phyloP scores from a whole-genome alignment of 164 flowering plant species.

The Macadamia integrifolia region DNA sequence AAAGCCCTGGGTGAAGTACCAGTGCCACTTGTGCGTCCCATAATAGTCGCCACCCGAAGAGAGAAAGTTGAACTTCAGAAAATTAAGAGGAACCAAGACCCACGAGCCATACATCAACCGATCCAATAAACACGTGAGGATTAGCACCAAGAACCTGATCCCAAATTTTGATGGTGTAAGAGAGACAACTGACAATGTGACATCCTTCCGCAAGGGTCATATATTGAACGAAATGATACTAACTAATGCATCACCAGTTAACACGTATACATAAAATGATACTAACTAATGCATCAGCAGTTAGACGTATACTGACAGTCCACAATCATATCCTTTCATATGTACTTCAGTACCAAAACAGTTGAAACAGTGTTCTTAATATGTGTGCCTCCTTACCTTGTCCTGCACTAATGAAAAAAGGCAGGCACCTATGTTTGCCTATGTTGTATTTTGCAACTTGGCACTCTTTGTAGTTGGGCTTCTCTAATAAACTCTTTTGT shows the following conservation, averaged over 20 bases:
- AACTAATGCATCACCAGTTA: neutral
- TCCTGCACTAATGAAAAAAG: no score
- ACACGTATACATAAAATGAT: neutral
- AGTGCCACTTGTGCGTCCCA: conserved; percentile 94
- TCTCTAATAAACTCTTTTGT: no score
- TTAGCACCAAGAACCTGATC: conserved; percentile 63
- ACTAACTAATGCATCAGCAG: neutral
- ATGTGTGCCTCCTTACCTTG: no score
- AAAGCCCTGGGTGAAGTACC: conserved; percentile 92
- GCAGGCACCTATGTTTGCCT: no score
- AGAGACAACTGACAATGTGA: neutral
- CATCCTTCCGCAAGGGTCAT: neutral
- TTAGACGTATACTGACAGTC: no score
- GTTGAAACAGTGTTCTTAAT: no score
- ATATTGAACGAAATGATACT: neutral
- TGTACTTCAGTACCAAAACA: no score
- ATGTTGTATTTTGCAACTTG: no score
- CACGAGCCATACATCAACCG: conserved; percentile 72
- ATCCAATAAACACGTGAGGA: conserved; percentile 57
- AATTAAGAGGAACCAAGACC: conserved; percentile 85
- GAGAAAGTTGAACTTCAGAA: conserved; percentile 82
- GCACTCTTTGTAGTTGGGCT: no score
- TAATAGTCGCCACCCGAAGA: conserved; percentile 93
- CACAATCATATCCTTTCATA: no score
- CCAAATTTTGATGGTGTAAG: conserved; percentile 8